Conservation (phyloP, 345 rosid genomes). For the Aethionema arabicum region DNA sequence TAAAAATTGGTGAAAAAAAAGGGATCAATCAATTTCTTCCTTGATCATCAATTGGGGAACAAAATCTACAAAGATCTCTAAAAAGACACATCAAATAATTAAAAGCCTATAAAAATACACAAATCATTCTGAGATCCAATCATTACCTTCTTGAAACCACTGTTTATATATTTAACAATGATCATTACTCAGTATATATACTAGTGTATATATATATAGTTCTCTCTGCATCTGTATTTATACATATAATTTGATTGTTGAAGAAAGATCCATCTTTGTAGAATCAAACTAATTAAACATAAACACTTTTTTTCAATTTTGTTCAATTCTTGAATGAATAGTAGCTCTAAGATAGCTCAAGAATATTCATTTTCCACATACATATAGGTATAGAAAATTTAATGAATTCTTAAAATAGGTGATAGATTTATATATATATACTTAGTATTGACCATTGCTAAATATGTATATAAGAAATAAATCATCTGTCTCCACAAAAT, state of each 20-base stretch:
- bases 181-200: background rate
- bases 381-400: background rate
- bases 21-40: slow-evolving; percentile 20
- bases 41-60: slow-evolving; percentile 34
- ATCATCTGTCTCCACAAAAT: too few relatives aligned
- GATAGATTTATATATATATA: too few relatives aligned
- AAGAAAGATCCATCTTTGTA: slow-evolving; percentile 17
- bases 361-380: background rate
- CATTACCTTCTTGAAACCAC: slow-evolving; percentile 31
- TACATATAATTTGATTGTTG: background rate
- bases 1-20: slow-evolving; percentile 9
- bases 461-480: too few relatives aligned
- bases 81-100: slow-evolving; percentile 8
- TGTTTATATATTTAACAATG: slow-evolving; percentile 8
- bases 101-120: too few relatives aligned
- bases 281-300: background rate
- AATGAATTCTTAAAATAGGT: background rate
- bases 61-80: slow-evolving; percentile 36
- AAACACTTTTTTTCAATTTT: background rate
- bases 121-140: slow-evolving; percentile 35
- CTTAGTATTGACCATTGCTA: background rate
- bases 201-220: background rate
- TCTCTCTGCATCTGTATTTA: slow-evolving; percentile 6
- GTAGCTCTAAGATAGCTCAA: slow-evolving; percentile 15
- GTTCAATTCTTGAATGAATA: too few relatives aligned